phyloP scores from a whole-genome alignment of 2,329 filamentous ascomycete species.

The Cladosporium austrohemisphaericum region DNA sequence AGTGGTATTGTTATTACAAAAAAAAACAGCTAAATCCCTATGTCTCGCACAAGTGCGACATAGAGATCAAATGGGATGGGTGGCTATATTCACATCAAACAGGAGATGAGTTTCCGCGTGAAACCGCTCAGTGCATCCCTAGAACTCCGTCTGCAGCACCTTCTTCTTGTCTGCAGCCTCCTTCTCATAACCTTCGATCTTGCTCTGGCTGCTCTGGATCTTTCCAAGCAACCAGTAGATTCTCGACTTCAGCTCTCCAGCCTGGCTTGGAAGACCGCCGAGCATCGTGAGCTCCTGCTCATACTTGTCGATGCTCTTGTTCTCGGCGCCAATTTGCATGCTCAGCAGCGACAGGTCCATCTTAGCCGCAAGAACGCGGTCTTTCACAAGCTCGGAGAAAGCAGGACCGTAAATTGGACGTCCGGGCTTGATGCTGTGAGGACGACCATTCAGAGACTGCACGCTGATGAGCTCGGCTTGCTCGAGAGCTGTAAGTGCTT shows the following conservation, averaged over 20 bases:
- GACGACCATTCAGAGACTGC: slow-evolving; percentile 68
- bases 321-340: slow-evolving; percentile 69
- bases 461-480: slow-evolving; percentile 83
- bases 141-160: slow-evolving; percentile 56
- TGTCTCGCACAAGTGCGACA: no score
- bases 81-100: no score
- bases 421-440: slow-evolving; percentile 71
- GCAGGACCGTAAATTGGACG: slow-evolving; percentile 84
- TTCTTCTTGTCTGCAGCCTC: slow-evolving; percentile 71
- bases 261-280: slow-evolving; percentile 67
- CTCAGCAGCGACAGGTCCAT: slow-evolving; percentile 65
- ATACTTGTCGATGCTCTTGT: slow-evolving; percentile 68
- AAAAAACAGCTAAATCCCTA: no score
- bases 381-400: slow-evolving; percentile 67
- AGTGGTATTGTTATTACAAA: no score
- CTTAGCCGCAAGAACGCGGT: slow-evolving; percentile 68
- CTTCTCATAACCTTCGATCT: slow-evolving; percentile 68
- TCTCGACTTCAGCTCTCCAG: slow-evolving; percentile 62
- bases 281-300: slow-evolving; percentile 73
- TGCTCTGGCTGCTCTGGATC: slow-evolving; percentile 67
- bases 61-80: no score
- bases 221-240: slow-evolving; percentile 71
- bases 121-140: slow-evolving; percentile 13
- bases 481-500: slow-evolving; percentile 73
- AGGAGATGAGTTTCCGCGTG: no score